Percentiles rank a stretch among this genome's conserved stretches.
Evolutionary conservation across 139 green algal species (phyloP).

Genomic region (Chlorella sp.): DNA sequence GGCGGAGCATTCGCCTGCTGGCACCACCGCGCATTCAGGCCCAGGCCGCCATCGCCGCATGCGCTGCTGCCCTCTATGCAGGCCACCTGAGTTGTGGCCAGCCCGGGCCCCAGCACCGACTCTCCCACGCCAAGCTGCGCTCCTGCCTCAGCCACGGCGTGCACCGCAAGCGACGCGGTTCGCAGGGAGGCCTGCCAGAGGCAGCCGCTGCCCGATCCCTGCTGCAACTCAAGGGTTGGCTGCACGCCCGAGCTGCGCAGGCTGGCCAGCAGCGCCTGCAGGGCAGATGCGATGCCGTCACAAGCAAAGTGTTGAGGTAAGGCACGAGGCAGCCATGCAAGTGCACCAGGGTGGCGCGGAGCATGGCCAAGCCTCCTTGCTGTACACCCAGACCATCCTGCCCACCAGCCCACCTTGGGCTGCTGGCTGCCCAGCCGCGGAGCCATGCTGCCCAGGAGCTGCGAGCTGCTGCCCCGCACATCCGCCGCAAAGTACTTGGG

Average conservation of each 20-base stretch:
- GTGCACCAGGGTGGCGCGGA: background rate
- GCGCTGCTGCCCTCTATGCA: background rate
- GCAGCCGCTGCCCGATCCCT: background rate
- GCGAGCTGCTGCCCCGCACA: constrained; percentile 5
- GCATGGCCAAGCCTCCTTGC: background rate
- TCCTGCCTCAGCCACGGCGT: background rate
- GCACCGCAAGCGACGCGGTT: background rate
- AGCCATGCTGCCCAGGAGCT: constrained; percentile 7
- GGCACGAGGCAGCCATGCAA: no score
- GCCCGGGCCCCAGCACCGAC: constrained; percentile 8
- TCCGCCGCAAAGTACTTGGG: constrained; percentile 18
- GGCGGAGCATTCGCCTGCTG: background rate
- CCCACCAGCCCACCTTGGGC: constrained; percentile 2
- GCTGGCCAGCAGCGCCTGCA: constrained; percentile 7
- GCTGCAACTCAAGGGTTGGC: background rate
- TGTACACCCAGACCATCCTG: background rate
- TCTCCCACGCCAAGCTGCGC: background rate
- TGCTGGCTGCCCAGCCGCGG: background rate
- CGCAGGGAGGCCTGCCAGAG: background rate
- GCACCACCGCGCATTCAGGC: background rate
- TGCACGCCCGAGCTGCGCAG: constrained; percentile 8
- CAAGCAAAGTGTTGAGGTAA: no score
- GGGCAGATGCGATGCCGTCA: no score
- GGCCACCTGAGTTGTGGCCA: background rate
- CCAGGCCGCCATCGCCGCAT: background rate